A percentile compares a stretch with the other conserved stretches of the same genome.
Evolutionary conservation across 2,329 filamentous ascomycete species (phyloP).

Genomic region (Botrytis elliptica): DNA sequence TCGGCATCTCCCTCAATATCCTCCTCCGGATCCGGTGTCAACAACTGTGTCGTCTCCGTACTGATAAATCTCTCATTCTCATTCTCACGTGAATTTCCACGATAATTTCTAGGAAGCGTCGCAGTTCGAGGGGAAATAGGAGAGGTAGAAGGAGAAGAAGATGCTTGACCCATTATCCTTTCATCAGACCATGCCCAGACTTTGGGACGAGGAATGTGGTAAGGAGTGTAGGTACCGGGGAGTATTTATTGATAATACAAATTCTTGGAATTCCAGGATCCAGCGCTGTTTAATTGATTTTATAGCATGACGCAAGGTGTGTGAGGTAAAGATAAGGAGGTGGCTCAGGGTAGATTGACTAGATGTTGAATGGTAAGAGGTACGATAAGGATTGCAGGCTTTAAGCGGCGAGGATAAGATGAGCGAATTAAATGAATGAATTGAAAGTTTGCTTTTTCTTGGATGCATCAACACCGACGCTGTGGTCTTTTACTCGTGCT

Average conservation of each 20-base stretch:
- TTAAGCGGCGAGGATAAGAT: slow-evolving; percentile 2
- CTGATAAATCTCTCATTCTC: slow-evolving; percentile 11
- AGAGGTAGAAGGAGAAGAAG: slow-evolving; percentile 5
- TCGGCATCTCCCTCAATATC: slow-evolving; percentile 20
- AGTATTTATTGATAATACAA: slow-evolving; percentile 18
- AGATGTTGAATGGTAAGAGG: not conserved
- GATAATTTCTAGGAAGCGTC: not conserved
- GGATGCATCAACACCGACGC: not conserved
- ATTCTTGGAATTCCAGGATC: slow-evolving; percentile 11
- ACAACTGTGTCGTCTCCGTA: slow-evolving; percentile 21
- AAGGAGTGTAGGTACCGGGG: not conserved
- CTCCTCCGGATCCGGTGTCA: slow-evolving; percentile 29
- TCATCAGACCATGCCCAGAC: not conserved
- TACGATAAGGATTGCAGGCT: not conserved
- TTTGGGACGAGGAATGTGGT: not conserved
- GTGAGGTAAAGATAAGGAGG: not conserved
- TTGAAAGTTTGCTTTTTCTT: not conserved
- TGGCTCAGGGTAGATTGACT: not conserved
- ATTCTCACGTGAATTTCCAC: not conserved
- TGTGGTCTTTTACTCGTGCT: not conserved
- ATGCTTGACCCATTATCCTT: slow-evolving; percentile 16
- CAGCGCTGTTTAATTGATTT: slow-evolving; percentile 16
- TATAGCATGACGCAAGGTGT: not conserved
- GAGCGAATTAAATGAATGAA: not conserved
- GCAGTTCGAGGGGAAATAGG: not conserved